Evolutionary conservation across 805 yeast genomes (phyloP).

Genomic region (Clavispora santaluciae): DNA sequence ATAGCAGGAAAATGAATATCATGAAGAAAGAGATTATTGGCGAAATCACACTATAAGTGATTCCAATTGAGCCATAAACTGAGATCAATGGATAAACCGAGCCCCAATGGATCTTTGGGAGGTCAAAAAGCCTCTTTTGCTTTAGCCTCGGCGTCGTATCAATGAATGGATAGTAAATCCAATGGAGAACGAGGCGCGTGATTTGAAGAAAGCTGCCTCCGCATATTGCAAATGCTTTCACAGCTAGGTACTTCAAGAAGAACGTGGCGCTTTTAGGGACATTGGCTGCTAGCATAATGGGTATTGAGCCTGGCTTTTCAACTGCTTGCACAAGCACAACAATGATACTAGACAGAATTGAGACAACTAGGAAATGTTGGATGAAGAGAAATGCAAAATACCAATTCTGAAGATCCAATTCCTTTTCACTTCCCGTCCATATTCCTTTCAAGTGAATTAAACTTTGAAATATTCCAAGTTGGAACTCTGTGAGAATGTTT

Average conservation of each 20-base stretch:
- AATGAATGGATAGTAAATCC: conserved; percentile 28
- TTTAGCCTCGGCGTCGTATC: conserved; percentile 61
- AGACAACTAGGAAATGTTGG: conserved; percentile 79
- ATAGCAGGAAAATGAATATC: conserved; percentile 48
- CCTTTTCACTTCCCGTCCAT: conserved; percentile 57
- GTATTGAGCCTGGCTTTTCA: conserved; percentile 68
- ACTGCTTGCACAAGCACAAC: conserved; percentile 57
- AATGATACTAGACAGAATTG: conserved; percentile 75
- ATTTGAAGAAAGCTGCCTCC: conserved; percentile 68
- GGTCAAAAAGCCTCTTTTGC: conserved; percentile 38
- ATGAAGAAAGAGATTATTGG: conserved; percentile 69
- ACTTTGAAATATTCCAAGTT: conserved; percentile 52
- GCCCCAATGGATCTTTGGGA: conserved; percentile 67
- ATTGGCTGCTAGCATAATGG: conserved; percentile 67
- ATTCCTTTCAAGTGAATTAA: conserved; percentile 54
- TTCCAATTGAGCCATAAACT: conserved; percentile 70
- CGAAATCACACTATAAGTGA: conserved; percentile 73
- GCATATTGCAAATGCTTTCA: conserved; percentile 71
- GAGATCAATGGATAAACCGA: conserved; percentile 72
- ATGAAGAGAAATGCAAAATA: conserved; percentile 73
- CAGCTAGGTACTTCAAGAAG: conserved; percentile 69
- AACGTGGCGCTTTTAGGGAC: conserved; percentile 84
- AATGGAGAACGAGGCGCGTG: conserved; percentile 42
- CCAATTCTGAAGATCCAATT: conserved; percentile 72
- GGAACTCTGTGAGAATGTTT: conserved; percentile 57